Evolutionary conservation across 2,329 filamentous ascomycete genomes (phyloP).

Genomic region (Fusarium fracticaudum): DNA sequence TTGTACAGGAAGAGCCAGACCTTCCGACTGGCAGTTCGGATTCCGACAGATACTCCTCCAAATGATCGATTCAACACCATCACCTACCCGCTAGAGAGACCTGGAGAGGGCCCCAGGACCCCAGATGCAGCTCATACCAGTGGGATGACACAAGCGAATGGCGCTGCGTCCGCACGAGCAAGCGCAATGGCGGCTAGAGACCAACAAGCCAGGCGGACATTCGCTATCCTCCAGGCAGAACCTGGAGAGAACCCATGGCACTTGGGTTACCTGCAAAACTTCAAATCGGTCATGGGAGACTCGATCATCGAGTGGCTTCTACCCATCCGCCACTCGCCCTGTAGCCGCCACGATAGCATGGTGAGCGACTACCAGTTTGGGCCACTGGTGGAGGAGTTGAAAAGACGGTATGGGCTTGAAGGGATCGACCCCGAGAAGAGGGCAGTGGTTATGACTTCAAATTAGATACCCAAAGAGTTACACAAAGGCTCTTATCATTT

Average conservation of each 20-base stretch:
- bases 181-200: constrained; percentile 49
- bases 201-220: constrained; percentile 68
- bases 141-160: neutral
- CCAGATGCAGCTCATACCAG: constrained; percentile 10
- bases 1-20: constrained; percentile 70
- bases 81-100: constrained; percentile 63
- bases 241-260: constrained; percentile 89
- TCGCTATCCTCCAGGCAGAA: constrained; percentile 79
- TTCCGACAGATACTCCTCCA: constrained; percentile 61
- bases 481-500: constrained; percentile 5
- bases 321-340: constrained; percentile 79
- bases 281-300: constrained; percentile 81
- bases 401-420: constrained; percentile 49
- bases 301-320: constrained; percentile 80
- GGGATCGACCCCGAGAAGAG: constrained; percentile 13
- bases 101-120: constrained; percentile 16
- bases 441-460: constrained; percentile 30
- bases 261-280: constrained; percentile 74
- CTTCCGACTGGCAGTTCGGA: constrained; percentile 78
- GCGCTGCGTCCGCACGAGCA: constrained; percentile 23
- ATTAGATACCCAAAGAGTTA: constrained; percentile 35
- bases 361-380: constrained; percentile 76
- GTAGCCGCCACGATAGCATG: constrained; percentile 71
- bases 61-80: constrained; percentile 61
- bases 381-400: constrained; percentile 66